These are phyloP conservation scores for Aspergillus fijiensis DNA, from an alignment of 2,329 filamentous ascomycete species.

Conservation along the genomic window DNA sequence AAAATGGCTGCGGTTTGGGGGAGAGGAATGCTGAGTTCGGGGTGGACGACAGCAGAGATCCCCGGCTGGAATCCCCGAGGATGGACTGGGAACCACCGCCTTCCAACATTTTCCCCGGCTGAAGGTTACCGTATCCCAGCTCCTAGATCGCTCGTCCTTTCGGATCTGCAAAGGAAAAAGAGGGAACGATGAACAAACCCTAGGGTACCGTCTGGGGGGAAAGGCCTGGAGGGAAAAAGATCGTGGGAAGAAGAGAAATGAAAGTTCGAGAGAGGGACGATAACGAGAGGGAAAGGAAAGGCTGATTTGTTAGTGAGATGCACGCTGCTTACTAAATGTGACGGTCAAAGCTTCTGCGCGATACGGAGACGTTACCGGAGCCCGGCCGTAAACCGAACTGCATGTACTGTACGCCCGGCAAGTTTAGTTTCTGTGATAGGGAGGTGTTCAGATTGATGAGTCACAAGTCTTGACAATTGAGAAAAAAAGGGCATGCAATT, in stretches of 20 bases:
- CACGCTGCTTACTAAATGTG: slow-evolving; percentile 5
- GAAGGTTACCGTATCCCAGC: slow-evolving; percentile 20
- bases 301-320: slow-evolving; percentile 7
- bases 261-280: background rate
- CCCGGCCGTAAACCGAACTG: background rate
- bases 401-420: background rate
- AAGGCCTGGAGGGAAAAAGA: background rate
- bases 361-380: slow-evolving; percentile 4
- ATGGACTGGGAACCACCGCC: slow-evolving; percentile 33
- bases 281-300: slow-evolving; percentile 3
- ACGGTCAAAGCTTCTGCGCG: background rate
- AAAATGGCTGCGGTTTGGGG: slow-evolving; percentile 64
- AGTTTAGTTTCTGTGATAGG: background rate
- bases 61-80: slow-evolving; percentile 32
- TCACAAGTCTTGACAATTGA: background rate
- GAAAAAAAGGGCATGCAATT: background rate
- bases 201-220: slow-evolving; percentile 4
- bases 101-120: slow-evolving; percentile 34
- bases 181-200: slow-evolving; percentile 7
- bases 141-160: slow-evolving; percentile 26
- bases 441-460: background rate
- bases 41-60: slow-evolving; percentile 27
- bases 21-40: slow-evolving; percentile 27
- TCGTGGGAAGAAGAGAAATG: slow-evolving; percentile 2
- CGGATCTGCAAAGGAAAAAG: slow-evolving; percentile 17